These are phyloP conservation scores for Didymella segeticola DNA, from an alignment of 2,329 filamentous ascomycete species.

Conservation along the genomic window DNA sequence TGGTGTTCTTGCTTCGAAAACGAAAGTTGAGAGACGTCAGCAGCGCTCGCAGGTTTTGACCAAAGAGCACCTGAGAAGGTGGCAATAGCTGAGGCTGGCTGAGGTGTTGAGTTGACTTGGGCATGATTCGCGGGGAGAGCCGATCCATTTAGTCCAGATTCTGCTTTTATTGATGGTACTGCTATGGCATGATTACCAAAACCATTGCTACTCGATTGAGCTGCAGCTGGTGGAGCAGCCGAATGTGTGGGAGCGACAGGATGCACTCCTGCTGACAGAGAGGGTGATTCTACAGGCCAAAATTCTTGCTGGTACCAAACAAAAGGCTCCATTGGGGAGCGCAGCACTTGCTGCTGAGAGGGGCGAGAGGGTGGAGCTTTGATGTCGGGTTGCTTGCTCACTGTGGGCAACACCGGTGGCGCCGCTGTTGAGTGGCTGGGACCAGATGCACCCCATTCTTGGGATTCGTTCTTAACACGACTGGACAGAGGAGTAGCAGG, in stretches of 20 bases:
- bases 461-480: neutral
- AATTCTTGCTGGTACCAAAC: neutral
- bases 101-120: no score
- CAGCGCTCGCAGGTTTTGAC: neutral
- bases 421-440: neutral
- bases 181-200: neutral
- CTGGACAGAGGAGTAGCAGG: neutral
- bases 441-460: neutral
- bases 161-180: neutral
- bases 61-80: neutral
- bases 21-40: neutral
- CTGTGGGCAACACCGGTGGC: neutral
- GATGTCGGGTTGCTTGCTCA: neutral
- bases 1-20: neutral
- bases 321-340: neutral
- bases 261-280: neutral
- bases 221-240: neutral
- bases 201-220: neutral
- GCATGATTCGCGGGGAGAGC: no score
- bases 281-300: neutral
- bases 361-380: neutral
- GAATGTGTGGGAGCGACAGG: neutral
- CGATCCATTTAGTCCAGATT: neutral
- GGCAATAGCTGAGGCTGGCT: no score
- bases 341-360: neutral